A percentile compares a stretch with the other conserved stretches of the same genome.
These are phyloP conservation scores for Monosporascus sp. DNA, from an alignment of 2,329 filamentous ascomycete genomes.

Conservation along the genomic window DNA sequence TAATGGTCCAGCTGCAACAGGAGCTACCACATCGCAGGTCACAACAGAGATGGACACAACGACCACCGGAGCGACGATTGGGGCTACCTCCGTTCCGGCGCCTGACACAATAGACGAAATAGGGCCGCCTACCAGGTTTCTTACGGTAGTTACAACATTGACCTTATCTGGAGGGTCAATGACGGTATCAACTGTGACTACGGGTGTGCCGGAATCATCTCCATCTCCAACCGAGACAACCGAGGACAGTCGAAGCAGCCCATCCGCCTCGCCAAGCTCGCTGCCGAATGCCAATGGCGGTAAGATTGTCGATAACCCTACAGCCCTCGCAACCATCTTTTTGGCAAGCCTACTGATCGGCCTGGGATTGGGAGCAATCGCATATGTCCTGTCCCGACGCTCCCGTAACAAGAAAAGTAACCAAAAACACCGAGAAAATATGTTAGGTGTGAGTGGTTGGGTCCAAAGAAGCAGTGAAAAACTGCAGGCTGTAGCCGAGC, in stretches of 20 bases:
- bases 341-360: slow-evolving; percentile 17
- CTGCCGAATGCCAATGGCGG: not conserved
- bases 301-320: not conserved
- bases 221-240: not conserved
- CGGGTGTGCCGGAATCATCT: not conserved
- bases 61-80: not conserved
- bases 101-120: not conserved
- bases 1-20: not conserved
- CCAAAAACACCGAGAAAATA: not conserved
- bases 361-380: slow-evolving; percentile 11
- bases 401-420: slow-evolving; percentile 6
- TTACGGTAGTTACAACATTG: not conserved
- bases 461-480: not conserved
- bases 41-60: not conserved
- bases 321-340: slow-evolving; percentile 13
- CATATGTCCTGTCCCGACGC: slow-evolving; percentile 9
- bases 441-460: not conserved
- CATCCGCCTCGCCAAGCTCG: not conserved
- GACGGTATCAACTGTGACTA: not conserved
- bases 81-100: not conserved
- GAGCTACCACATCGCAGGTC: not conserved
- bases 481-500: not conserved
- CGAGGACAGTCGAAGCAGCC: not conserved
- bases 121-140: not conserved
- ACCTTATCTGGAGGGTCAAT: not conserved